Conservation (phyloP, 2,329 filamentous ascomycete genomes). For the Rhinocladiella mackenziei region DNA sequence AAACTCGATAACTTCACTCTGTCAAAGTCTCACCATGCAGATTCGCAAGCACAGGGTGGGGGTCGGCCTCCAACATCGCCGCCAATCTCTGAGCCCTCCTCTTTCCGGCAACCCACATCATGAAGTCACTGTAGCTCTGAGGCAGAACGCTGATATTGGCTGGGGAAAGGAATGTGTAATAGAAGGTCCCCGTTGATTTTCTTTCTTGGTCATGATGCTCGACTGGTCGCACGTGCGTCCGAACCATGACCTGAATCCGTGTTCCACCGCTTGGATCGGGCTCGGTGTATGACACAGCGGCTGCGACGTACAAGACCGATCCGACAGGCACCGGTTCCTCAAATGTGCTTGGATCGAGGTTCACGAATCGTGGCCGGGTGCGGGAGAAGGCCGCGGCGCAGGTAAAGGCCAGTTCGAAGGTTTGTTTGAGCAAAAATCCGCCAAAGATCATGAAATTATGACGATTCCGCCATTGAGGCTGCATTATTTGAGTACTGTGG, state of each 20-base stretch:
- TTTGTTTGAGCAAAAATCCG: constrained; percentile 68
- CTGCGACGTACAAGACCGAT: constrained; percentile 68
- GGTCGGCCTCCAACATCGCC: constrained; percentile 36
- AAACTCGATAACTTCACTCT: too few species aligned
- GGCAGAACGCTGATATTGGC: constrained; percentile 64
- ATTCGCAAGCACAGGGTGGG: constrained; percentile 18
- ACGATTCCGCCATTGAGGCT: constrained; percentile 65
- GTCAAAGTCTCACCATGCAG: constrained; percentile 19
- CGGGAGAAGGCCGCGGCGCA: constrained; percentile 68
- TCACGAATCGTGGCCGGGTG: constrained; percentile 65
- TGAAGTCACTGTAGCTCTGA: constrained; percentile 59
- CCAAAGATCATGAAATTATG: constrained; percentile 73
- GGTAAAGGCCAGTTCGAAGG: constrained; percentile 72
- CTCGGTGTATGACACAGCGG: constrained; percentile 68
- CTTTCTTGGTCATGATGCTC: constrained; percentile 58
- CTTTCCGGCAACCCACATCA: constrained; percentile 61
- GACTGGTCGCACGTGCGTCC: constrained; percentile 67
- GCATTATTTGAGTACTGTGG: constrained; percentile 68
- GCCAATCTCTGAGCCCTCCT: constrained; percentile 53
- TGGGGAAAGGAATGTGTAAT: constrained; percentile 68
- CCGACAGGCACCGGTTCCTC: constrained; percentile 72
- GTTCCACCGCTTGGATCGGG: constrained; percentile 52
- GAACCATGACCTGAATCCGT: constrained; percentile 66
- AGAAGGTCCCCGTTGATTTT: constrained; percentile 69
- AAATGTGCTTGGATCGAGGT: constrained; percentile 69